Percentiles rank a stretch among this genome's conserved stretches.
Conservation (phyloP, 768 basidiomycete species). For the Rhodotorula sphaerocarpa region DNA sequence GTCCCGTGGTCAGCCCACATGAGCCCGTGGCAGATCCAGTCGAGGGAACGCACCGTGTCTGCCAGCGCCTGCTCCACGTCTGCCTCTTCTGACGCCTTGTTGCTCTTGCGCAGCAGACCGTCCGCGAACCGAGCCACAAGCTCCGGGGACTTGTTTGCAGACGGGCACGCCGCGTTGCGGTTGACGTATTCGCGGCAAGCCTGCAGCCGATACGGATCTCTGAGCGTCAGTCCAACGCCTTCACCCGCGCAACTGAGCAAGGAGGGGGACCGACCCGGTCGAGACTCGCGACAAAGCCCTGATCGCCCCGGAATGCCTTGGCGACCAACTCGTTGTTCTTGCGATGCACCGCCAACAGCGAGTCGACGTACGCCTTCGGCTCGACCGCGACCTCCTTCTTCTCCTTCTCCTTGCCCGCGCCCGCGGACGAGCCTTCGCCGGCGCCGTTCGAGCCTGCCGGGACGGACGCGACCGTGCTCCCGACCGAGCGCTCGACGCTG, state of each 20-base stretch:
- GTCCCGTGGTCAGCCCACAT: background rate
- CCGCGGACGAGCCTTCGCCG: background rate
- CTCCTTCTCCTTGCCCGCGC: background rate
- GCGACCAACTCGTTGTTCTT: slow-evolving; percentile 84
- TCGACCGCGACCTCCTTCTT: slow-evolving; percentile 45
- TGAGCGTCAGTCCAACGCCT: background rate
- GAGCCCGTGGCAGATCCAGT: background rate
- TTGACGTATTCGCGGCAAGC: slow-evolving; percentile 95
- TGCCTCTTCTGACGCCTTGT: slow-evolving; percentile 86
- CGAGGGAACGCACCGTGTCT: slow-evolving; percentile 60
- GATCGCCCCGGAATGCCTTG: slow-evolving; percentile 81
- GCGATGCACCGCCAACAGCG: slow-evolving; percentile 77
- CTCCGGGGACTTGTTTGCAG: slow-evolving; percentile 75
- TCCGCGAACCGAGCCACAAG: slow-evolving; percentile 87
- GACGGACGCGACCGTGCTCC: slow-evolving; percentile 51
- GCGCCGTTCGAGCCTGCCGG: background rate
- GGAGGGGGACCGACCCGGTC: slow-evolving; percentile 50
- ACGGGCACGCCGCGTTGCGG: slow-evolving; percentile 76
- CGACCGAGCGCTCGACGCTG: slow-evolving; percentile 63
- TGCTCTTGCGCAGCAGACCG: slow-evolving; percentile 79
- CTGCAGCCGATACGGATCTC: slow-evolving; percentile 44
- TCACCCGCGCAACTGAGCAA: background rate
- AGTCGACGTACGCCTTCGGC: slow-evolving; percentile 90
- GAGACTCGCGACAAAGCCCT: slow-evolving; percentile 83
- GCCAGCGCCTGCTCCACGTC: slow-evolving; percentile 83